Base-by-base conservation (phyloP, 306 rosid genomes). In the Malus sylvestris region DNA sequence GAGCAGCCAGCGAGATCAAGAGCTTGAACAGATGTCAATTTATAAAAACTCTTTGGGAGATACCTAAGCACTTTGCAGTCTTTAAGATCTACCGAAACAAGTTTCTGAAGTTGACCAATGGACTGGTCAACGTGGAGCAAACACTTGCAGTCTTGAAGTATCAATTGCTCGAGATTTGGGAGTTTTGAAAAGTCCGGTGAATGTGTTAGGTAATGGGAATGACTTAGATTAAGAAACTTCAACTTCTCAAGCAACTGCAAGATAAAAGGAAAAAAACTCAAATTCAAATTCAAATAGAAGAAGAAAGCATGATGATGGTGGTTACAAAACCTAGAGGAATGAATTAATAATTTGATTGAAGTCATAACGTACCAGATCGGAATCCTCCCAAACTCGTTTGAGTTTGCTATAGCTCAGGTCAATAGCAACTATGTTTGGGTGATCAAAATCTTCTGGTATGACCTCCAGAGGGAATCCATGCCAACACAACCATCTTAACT, bases 361-460 rank as follows among this genome's bases (percentile, higher is more conserved):
- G 14, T 29, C 11, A 4, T 19, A 16, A 19, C 20, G 35, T 83
- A 85, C 91, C 87, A 23, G 14, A 32, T 46, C 22, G 8, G 79
- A 11, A 52, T 74, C 65, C 74, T 74, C 72, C 87, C 85, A 85
- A 5, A 88, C 68, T 45, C 3, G 25, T 49, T 8, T 52, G 9
- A 46, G 52, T 46, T 77, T 78, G 74, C 88, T 88, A 16, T 72
- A 16, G 71, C 75, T 68, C 15, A 85, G 64, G 33, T 79, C 86
- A 15, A 81, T 10, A 23, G 62, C 85, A 22, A 88, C 85, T 20
- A 81, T 8, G 45, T 80, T 49, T 8, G 40, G 65, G 23, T n/a
- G 53, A 15, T 42, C 3, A 4, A 83, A 74, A 23, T 77, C 60
- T 3, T 27, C n/a, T 13, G 67, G 67, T 15, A 62, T 29, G 10